Conservation (phyloP, 148 eudicot species). For the Chenopodium album region DNA sequence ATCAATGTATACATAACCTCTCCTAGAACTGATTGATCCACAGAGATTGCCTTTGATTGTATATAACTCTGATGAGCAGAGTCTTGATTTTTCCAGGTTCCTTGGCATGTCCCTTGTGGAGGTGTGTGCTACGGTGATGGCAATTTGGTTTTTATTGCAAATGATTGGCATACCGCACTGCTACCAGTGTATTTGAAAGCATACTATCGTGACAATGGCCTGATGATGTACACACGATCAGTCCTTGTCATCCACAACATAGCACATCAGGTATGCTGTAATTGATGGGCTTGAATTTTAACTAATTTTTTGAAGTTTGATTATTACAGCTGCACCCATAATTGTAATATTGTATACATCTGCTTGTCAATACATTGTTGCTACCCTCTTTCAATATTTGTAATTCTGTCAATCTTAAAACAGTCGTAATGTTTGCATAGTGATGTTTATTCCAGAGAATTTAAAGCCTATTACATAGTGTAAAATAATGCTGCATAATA, state of each 20-base stretch:
- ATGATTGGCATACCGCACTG: constrained; percentile 98
- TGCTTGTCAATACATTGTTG: background rate
- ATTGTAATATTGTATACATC: background rate
- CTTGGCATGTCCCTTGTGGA: constrained; percentile 98
- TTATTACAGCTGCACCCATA: background rate
- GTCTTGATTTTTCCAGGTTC: constrained; percentile 57
- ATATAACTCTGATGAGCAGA: background rate
- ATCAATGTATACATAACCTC: background rate
- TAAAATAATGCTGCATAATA: background rate
- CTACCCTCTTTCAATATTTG: background rate
- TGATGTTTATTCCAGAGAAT: background rate
- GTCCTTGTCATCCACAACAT: constrained; percentile 93
- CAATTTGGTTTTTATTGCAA: constrained; percentile 92
- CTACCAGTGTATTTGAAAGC: constrained; percentile 96
- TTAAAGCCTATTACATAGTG: background rate
- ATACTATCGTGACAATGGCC: constrained; percentile 84
- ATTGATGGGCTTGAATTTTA: background rate
- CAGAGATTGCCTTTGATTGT: background rate
- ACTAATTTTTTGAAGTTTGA: background rate
- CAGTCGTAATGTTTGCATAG: background rate
- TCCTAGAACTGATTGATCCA: background rate
- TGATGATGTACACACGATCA: constrained; percentile 80
- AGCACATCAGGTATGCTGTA: constrained; percentile 83
- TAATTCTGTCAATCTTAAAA: background rate
- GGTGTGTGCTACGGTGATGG: constrained; percentile 98